A percentile compares a stretch with the other conserved stretches of the same genome.
Conservation (phyloP, 345 rosid genomes). For the Raphanus sativus region DNA sequence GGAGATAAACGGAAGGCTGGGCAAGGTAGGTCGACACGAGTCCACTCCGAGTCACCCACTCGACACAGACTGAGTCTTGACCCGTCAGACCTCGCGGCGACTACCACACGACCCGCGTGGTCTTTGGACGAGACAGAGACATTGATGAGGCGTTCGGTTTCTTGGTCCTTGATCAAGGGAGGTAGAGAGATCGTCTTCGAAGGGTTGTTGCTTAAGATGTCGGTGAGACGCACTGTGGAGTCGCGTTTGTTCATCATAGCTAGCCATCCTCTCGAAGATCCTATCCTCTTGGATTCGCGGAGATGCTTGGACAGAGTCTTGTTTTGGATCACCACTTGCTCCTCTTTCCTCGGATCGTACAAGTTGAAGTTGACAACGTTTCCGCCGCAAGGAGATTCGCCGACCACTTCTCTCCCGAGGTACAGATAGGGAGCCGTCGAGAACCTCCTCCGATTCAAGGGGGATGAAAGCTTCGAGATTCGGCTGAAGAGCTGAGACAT, state of each 20-base stretch:
- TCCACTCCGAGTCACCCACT: constrained; percentile 10
- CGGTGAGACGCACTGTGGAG: constrained; percentile 8
- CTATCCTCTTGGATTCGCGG: neutral
- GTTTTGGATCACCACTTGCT: neutral
- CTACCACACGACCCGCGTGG: neutral
- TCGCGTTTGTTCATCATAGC: neutral
- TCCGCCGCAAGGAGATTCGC: constrained; percentile 14
- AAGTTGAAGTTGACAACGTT: constrained; percentile 13
- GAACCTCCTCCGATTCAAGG: neutral
- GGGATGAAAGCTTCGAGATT: neutral
- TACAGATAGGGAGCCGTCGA: constrained; percentile 4
- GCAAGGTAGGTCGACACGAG: constrained; percentile 1
- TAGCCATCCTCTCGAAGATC: constrained; percentile 10
- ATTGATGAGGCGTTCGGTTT: neutral
- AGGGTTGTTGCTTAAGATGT: neutral
- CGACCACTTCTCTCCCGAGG: constrained; percentile 1
- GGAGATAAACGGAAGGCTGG: neutral
- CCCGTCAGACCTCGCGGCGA: neutral
- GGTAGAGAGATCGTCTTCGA: constrained; percentile 4
- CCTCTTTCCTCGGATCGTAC: constrained; percentile 19
- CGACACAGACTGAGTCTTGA: constrained; percentile 13
- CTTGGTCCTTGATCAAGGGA: neutral
- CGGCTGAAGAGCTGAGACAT: constrained; percentile 4
- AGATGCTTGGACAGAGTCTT: neutral
- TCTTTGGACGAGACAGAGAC: neutral